These are phyloP conservation scores for Spergularia bocconei DNA, from an alignment of 148 eudicot species.

Conservation along the genomic window DNA sequence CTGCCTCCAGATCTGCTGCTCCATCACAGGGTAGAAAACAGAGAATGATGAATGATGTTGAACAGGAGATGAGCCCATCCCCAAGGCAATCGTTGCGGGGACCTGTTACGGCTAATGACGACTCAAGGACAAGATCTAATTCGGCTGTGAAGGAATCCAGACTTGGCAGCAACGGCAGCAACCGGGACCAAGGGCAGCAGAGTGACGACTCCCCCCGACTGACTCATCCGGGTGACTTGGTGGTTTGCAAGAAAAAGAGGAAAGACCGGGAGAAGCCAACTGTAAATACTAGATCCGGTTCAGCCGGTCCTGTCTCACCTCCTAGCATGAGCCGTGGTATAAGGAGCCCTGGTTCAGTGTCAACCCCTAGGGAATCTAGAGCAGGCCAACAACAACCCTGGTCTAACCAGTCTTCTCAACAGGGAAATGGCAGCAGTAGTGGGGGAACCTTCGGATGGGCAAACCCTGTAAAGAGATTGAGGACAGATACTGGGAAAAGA, in stretches of 20 bases:
- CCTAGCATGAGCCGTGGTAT: conserved; percentile 56
- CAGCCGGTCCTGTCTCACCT: conserved; percentile 76
- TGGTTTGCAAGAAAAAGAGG: conserved; percentile 88
- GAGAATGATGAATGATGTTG: conserved; percentile 55
- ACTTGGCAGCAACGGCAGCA: conserved; percentile 41
- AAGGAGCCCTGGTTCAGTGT: conserved; percentile 55
- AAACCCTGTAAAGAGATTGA: conserved; percentile 79
- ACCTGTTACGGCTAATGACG: conserved; percentile 38
- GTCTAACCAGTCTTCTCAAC: conserved; percentile 47
- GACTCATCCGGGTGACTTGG: conserved; percentile 92
- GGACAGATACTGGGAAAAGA: conserved; percentile 81
- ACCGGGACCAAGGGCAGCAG: conserved; percentile 35
- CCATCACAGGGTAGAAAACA: conserved; percentile 57
- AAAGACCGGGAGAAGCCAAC: conserved; percentile 76
- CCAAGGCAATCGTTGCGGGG: conserved; percentile 49
- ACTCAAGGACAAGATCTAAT: conserved; percentile 36
- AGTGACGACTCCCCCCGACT: conserved; percentile 46
- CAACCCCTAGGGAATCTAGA: conserved; percentile 39
- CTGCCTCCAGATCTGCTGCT: conserved; percentile 44
- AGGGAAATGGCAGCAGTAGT: conserved; percentile 43
- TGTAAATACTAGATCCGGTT: conserved; percentile 47
- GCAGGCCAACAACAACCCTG: conserved; percentile 50
- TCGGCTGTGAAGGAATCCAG: conserved; percentile 55
- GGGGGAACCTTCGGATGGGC: conserved; percentile 72
- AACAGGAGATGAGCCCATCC: conserved; percentile 45